A percentile compares a stretch with the other conserved stretches of the same genome.
Evolutionary conservation across 1,284 basidiomycete species (phyloP).

Genomic region (Tremellales sp.): DNA sequence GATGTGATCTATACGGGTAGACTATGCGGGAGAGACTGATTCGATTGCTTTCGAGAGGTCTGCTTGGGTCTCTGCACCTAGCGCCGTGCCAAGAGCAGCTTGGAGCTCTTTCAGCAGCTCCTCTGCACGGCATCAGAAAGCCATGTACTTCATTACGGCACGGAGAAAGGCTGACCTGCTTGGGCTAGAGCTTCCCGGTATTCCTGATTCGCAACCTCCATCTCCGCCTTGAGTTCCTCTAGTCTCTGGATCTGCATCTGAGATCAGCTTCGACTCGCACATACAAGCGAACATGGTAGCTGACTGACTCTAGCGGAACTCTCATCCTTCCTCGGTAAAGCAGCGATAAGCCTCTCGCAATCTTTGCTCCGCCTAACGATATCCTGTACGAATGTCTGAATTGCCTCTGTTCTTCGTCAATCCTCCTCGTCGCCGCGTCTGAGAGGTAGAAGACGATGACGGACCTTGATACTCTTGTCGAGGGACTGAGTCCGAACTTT

Average conservation of each 20-base stretch:
- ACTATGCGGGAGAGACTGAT: neutral
- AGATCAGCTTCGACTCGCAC: neutral
- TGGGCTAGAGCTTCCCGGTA: conserved; percentile 39
- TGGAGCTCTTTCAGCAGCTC: conserved; percentile 36
- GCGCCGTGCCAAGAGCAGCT: conserved; percentile 26
- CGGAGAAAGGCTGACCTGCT: conserved; percentile 37
- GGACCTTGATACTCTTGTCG: conserved; percentile 33
- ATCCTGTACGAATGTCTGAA: conserved; percentile 42
- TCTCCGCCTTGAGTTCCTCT: conserved; percentile 37
- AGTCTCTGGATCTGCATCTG: conserved; percentile 29
- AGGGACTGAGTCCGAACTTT: conserved; percentile 27
- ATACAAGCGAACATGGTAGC: neutral
- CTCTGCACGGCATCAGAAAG: conserved; percentile 16
- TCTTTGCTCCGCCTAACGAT: conserved; percentile 44
- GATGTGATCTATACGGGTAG: too few relatives aligned
- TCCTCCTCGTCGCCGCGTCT: neutral
- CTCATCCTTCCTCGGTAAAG: conserved; percentile 41
- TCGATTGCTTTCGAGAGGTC: neutral
- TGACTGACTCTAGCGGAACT: conserved; percentile 29
- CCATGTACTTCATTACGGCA: neutral
- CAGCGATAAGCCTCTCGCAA: conserved; percentile 39
- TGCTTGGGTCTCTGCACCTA: conserved; percentile 11
- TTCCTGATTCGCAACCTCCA: conserved; percentile 38
- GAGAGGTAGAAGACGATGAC: conserved; percentile 4
- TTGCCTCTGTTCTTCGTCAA: conserved; percentile 28